Percentiles rank a stretch among this genome's conserved stretches.
Conservation (phyloP, 2,329 filamentous ascomycete genomes). For the Setomelanomma holmii region DNA sequence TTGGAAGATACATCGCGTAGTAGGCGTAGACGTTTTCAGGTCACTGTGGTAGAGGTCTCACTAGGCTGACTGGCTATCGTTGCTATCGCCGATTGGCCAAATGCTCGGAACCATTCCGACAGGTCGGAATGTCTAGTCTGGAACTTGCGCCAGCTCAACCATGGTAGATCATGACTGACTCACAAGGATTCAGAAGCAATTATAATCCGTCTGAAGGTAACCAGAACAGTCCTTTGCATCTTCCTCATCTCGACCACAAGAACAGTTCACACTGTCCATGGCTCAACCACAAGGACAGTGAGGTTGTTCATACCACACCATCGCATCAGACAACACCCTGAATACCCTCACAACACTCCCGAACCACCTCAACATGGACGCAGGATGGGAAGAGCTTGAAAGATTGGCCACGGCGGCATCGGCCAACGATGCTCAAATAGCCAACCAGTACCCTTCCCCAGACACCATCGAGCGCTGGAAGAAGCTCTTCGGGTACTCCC, state of each 20-base stretch:
- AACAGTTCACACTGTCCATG: too few species aligned
- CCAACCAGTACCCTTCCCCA: conserved; percentile 18
- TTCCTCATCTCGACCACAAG: too few species aligned
- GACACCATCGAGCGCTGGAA: conserved; percentile 45
- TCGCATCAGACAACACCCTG: too few species aligned
- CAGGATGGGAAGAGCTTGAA: conserved; percentile 22
- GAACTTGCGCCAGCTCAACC: neutral
- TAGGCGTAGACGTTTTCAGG: neutral
- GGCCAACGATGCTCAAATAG: conserved; percentile 17
- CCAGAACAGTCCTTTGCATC: too few species aligned
- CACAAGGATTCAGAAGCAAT: too few species aligned
- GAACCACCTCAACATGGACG: conserved; percentile 4
- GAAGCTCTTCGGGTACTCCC: conserved; percentile 41
- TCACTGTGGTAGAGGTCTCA: too few species aligned
- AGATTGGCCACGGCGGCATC: conserved; percentile 21
- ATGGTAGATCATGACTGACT: neutral
- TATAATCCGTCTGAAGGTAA: too few species aligned
- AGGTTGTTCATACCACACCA: too few species aligned
- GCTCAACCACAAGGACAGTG: too few species aligned
- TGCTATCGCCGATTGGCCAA: neutral
- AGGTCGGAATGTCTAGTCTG: neutral
- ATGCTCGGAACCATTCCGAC: conserved; percentile 1
- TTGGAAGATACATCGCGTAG: too few species aligned
- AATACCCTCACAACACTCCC: neutral
- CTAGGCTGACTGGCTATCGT: neutral